Percentiles rank a stretch among this genome's conserved stretches.
phyloP scores from a whole-genome alignment of 2,329 filamentous ascomycete species.

The Neonectria ditissima region DNA sequence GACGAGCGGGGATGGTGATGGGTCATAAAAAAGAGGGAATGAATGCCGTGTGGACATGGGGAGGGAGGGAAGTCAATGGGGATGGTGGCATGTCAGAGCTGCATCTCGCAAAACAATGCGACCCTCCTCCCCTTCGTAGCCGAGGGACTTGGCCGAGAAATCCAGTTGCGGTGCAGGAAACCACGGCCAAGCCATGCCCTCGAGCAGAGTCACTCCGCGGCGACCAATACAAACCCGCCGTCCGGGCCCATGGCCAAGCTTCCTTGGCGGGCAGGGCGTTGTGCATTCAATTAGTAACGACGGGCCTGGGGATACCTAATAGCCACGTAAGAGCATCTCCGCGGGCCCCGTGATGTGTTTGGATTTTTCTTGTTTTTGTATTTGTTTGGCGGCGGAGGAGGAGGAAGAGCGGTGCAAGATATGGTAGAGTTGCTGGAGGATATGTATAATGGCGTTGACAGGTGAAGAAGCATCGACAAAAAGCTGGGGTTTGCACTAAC shows the following conservation, averaged over 20 bases:
- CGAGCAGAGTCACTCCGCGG: neutral
- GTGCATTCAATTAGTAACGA: slow-evolving; percentile 44
- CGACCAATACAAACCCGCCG: slow-evolving; percentile 35
- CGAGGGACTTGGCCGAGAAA: slow-evolving; percentile 19
- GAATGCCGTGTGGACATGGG: slow-evolving; percentile 2
- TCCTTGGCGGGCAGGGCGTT: slow-evolving; percentile 36
- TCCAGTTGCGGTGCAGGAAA: slow-evolving; percentile 37
- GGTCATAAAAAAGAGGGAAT: slow-evolving; percentile 11
- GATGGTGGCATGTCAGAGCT: neutral
- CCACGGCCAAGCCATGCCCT: slow-evolving; percentile 3
- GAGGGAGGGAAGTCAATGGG: slow-evolving; percentile 22
- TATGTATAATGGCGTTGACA: neutral
- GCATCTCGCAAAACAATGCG: slow-evolving; percentile 8
- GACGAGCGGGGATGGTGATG: slow-evolving; percentile 13
- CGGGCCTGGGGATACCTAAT: slow-evolving; percentile 37
- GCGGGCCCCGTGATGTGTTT: slow-evolving; percentile 3
- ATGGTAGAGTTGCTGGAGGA: too few relatives aligned
- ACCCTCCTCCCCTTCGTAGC: slow-evolving; percentile 23
- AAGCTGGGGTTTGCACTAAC: neutral
- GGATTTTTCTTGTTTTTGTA: slow-evolving; percentile 18
- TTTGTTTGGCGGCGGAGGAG: neutral
- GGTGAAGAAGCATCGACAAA: neutral
- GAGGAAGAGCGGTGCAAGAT: too few relatives aligned
- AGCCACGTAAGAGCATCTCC: slow-evolving; percentile 42
- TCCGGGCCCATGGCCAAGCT: slow-evolving; percentile 32